A percentile compares a stretch with the other conserved stretches of the same genome.
phyloP scores from a whole-genome alignment of 305 asterid genomes.

The Fraxinus sp. region DNA sequence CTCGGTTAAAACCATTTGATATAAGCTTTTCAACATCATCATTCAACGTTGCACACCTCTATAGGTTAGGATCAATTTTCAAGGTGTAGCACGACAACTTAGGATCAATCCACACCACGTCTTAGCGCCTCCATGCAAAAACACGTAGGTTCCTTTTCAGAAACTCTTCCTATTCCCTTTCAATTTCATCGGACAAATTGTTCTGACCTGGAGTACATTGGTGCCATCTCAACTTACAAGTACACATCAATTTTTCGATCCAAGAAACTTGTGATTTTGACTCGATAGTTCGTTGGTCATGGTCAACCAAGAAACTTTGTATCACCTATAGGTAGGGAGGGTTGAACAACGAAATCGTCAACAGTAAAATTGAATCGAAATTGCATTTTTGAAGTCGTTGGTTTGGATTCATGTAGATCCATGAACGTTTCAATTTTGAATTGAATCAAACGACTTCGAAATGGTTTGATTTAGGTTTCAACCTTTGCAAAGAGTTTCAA shows the following conservation, averaged over 20 bases:
- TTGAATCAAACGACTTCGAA: too few relatives aligned
- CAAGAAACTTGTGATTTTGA: neutral
- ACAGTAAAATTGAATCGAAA: too few relatives aligned
- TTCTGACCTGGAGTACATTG: neutral
- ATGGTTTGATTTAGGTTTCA: too few relatives aligned
- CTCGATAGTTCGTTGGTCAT: neutral
- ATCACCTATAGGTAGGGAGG: neutral
- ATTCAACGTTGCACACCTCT: too few relatives aligned
- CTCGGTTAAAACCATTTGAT: too few relatives aligned
- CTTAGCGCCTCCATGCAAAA: neutral
- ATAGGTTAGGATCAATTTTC: neutral
- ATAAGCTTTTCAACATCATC: too few relatives aligned
- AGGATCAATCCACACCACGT: neutral
- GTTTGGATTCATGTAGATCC: too few relatives aligned
- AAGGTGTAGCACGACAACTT: neutral
- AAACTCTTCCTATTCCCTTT: neutral
- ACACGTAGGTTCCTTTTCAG: neutral
- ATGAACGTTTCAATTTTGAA: too few relatives aligned
- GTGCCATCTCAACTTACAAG: neutral
- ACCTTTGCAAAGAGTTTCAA: too few relatives aligned
- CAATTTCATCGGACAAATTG: neutral
- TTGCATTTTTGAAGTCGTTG: too few relatives aligned
- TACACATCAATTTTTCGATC: neutral
- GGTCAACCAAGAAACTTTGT: neutral
- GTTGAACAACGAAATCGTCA: too few relatives aligned